These are phyloP conservation scores for Coemansia furcata DNA, from an alignment of 192 early-diverging fungal species.

Conservation along the genomic window DNA sequence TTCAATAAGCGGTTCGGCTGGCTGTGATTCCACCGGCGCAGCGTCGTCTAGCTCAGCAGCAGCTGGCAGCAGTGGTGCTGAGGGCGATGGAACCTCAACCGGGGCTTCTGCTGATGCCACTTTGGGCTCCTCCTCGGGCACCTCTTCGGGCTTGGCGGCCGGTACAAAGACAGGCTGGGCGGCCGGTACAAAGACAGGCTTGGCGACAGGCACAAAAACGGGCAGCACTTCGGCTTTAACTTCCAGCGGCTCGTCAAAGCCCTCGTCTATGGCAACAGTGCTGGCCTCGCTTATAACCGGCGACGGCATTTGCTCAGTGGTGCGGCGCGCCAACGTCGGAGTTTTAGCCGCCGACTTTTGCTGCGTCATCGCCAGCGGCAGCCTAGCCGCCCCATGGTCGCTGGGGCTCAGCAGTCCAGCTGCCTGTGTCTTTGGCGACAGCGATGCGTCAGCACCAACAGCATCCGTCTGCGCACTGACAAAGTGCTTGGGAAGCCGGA, in stretches of 20 bases:
- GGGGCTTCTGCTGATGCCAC: background rate
- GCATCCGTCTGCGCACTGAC: background rate
- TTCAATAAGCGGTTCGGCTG: background rate
- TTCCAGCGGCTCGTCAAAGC: background rate
- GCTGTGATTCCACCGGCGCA: background rate
- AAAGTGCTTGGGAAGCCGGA: conserved; percentile 38
- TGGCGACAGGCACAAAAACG: background rate
- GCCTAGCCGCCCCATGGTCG: background rate
- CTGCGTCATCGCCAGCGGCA: conserved; percentile 2
- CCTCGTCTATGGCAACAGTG: conserved; percentile 9
- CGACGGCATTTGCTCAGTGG: conserved; percentile 18
- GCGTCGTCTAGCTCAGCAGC: background rate
- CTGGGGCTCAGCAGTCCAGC: background rate
- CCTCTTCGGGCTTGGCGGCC: background rate
- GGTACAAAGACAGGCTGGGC: background rate
- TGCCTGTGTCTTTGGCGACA: background rate
- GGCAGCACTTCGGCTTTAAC: background rate
- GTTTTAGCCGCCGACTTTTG: background rate
- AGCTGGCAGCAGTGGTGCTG: background rate
- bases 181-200: background rate
- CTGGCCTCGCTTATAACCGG: conserved; percentile 34
- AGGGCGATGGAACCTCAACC: background rate
- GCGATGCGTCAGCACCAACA: background rate
- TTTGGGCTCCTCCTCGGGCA: background rate
- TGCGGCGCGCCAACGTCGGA: background rate